Evolutionary conservation across 257 asterid species (phyloP).

Genomic region (Petrea volubilis): DNA sequence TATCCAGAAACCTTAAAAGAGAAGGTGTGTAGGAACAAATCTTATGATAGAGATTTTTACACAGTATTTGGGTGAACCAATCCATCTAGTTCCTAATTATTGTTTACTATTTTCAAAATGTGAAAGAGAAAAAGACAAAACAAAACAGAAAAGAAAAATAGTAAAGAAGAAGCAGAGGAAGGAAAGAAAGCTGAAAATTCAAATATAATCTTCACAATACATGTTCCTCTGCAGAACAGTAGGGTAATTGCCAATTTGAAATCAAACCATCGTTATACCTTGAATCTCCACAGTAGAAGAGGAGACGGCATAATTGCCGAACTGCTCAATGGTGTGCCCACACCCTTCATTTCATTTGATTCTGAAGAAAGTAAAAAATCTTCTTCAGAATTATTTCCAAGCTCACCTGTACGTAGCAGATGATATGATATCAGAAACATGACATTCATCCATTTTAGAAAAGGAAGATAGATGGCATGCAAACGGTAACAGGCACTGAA

Average conservation of each 20-base stretch:
- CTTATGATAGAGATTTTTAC: background rate
- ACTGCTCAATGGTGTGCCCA: slow-evolving; percentile 55
- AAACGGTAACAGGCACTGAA: background rate
- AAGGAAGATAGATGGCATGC: slow-evolving; percentile 10
- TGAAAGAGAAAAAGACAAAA: too few species aligned
- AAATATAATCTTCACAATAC: background rate
- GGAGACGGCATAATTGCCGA: slow-evolving; percentile 87
- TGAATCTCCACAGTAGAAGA: slow-evolving; percentile 86
- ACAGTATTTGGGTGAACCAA: background rate
- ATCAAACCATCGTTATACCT: slow-evolving; percentile 48
- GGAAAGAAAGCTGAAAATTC: background rate
- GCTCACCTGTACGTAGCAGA: slow-evolving; percentile 47
- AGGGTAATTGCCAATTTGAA: slow-evolving; percentile 5
- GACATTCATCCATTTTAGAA: background rate
- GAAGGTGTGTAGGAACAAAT: background rate
- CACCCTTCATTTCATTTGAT: slow-evolving; percentile 79
- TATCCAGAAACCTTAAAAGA: slow-evolving; percentile 7
- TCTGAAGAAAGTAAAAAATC: slow-evolving; percentile 48
- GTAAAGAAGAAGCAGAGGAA: too few species aligned
- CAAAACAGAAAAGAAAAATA: background rate
- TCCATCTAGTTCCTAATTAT: background rate
- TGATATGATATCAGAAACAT: slow-evolving; percentile 10
- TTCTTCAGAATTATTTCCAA: slow-evolving; percentile 60
- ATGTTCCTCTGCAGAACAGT: background rate
- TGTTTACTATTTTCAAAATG: slow-evolving; percentile 2